Evolutionary conservation across 176 grass and related monocot genomes (phyloP).

Genomic region (Carex kokanica): DNA sequence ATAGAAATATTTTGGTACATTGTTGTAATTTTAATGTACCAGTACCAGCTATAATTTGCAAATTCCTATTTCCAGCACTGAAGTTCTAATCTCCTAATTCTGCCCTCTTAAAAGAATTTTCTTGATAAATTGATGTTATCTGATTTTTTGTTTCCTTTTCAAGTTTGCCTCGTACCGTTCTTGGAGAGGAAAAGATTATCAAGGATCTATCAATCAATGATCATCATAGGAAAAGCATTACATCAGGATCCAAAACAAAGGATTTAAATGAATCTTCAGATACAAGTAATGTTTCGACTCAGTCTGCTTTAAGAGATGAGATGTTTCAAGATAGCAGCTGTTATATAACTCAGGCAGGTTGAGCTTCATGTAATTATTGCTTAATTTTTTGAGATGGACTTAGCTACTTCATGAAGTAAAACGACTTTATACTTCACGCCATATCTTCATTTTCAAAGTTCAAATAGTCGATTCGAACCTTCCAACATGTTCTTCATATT

Average conservation of each 20-base stretch:
- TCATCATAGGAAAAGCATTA: constrained; percentile 38
- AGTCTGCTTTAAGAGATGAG: constrained; percentile 40
- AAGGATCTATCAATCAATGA: constrained; percentile 37
- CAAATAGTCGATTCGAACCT: no score
- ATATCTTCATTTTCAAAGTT: no score
- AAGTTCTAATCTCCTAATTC: background rate
- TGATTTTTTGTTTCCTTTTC: background rate
- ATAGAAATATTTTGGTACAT: background rate
- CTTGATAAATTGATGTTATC: background rate
- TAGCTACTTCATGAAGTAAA: no score
- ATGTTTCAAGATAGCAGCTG: constrained; percentile 27
- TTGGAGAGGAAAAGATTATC: constrained; percentile 16
- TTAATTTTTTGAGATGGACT: no score
- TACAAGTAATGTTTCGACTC: constrained; percentile 42
- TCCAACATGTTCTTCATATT: no score
- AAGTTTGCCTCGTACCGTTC: background rate
- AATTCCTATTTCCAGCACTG: background rate
- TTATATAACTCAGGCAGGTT: constrained; percentile 51
- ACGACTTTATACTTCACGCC: no score
- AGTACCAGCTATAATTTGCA: background rate
- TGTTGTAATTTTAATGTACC: background rate
- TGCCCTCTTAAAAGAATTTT: background rate
- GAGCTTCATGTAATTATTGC: constrained; percentile 8
- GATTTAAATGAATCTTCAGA: constrained; percentile 41
- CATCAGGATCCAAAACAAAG: constrained; percentile 32